Conservation (phyloP, 148 eudicot species). For the Selenicereus undatus region DNA sequence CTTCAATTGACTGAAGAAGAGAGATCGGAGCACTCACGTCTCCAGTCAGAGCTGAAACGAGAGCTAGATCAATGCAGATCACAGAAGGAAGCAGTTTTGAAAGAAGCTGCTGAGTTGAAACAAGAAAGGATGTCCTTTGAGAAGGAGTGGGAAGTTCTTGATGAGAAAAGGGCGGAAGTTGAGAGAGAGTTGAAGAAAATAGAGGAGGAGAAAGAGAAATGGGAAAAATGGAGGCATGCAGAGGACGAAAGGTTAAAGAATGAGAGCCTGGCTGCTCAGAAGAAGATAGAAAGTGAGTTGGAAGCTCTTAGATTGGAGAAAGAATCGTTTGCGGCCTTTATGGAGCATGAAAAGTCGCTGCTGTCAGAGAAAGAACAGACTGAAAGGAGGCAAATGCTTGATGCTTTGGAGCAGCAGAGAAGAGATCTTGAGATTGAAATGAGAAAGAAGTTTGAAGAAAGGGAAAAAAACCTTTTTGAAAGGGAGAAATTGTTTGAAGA, state of each 20-base stretch:
- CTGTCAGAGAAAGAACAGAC: conserved; percentile 55
- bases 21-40: conserved; percentile 60
- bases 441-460: conserved; percentile 56
- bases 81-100: conserved; percentile 62
- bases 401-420: conserved; percentile 65
- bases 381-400: conserved; percentile 57
- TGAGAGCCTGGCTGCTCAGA: conserved; percentile 53
- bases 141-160: conserved; percentile 95
- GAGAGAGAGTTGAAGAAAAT: conserved; percentile 55
- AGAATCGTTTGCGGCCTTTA: conserved; percentile 68
- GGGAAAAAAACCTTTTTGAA: conserved; percentile 50
- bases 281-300: conserved; percentile 62
- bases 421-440: conserved; percentile 68
- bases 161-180: conserved; percentile 59
- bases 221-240: conserved; percentile 55
- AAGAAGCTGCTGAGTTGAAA: conserved; percentile 73
- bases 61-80: conserved; percentile 69
- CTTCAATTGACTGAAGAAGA: conserved; percentile 87
- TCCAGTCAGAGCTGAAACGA: conserved; percentile 70
- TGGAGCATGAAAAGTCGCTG: conserved; percentile 73
- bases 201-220: conserved; percentile 47
- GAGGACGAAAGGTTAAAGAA: conserved; percentile 73
- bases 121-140: conserved; percentile 77
- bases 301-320: conserved; percentile 73
- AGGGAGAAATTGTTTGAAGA: conserved; percentile 59